Evolutionary conservation across 176 grass and related monocot species (phyloP).

Genomic region (Echinochloa phyllopogon): DNA sequence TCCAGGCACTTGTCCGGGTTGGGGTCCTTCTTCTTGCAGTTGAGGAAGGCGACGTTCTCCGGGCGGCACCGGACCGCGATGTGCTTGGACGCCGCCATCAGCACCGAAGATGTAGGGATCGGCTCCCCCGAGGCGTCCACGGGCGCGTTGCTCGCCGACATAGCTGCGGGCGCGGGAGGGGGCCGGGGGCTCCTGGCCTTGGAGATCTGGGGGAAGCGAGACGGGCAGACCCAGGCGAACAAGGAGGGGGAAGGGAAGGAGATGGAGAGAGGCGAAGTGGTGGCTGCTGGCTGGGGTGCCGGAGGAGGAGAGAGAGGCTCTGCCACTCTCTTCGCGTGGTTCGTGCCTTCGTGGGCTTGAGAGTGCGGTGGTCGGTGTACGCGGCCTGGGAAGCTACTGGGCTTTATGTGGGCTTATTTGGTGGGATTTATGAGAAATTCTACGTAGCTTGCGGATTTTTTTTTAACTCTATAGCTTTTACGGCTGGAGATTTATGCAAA

Average conservation of each 20-base stretch:
- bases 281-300: too few species aligned
- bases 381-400: not conserved
- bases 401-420: constrained; percentile 18
- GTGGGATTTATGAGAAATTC: not conserved
- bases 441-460: too few species aligned
- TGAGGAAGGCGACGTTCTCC: constrained; percentile 90
- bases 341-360: constrained; percentile 20
- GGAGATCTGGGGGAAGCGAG: constrained; percentile 52
- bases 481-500: too few species aligned
- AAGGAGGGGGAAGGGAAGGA: not conserved
- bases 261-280: not conserved
- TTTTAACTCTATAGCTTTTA: too few species aligned
- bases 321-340: not conserved
- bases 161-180: constrained; percentile 11
- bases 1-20: constrained; percentile 93
- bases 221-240: constrained; percentile 23
- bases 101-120: constrained; percentile 83
- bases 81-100: constrained; percentile 93
- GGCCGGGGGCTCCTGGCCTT: constrained; percentile 13
- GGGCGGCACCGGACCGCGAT: constrained; percentile 76
- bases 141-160: constrained; percentile 60
- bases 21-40: constrained; percentile 96
- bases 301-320: not conserved
- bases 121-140: constrained; percentile 77
- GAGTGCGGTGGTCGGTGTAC: not conserved